phyloP scores from a whole-genome alignment of 495 filamentous ascomycete species.

The Penicillium verhagenii region DNA sequence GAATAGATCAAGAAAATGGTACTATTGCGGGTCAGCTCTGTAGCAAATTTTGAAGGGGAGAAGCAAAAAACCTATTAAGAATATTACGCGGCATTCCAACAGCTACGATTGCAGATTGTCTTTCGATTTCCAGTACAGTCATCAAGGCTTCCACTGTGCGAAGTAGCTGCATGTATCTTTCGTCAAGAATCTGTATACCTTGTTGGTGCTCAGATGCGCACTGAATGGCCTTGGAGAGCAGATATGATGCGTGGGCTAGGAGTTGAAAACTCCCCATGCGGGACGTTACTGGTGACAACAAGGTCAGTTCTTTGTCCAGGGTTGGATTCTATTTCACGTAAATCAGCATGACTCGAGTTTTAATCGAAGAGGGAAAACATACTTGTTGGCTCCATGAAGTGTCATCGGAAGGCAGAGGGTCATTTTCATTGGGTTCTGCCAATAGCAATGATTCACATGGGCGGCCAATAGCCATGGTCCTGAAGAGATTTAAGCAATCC shows the following conservation, averaged over 20 bases:
- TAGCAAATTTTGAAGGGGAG: too few species aligned
- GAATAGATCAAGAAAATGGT: constrained; percentile 11
- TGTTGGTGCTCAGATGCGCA: constrained; percentile 3
- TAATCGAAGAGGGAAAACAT: too few species aligned
- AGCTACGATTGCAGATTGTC: constrained; percentile 2
- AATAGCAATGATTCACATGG: constrained; percentile 5
- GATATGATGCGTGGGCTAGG: constrained; percentile 14
- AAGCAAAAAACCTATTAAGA: constrained; percentile 15
- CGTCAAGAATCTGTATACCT: neutral
- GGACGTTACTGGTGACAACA: constrained; percentile 12
- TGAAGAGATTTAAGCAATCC: neutral
- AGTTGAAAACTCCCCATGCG: constrained; percentile 16
- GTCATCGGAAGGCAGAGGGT: constrained; percentile 11
- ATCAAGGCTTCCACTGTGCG: constrained; percentile 12
- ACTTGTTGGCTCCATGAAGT: constrained; percentile 11
- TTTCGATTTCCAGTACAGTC: constrained; percentile 10
- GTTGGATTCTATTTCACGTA: constrained; percentile 3
- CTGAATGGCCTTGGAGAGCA: constrained; percentile 11
- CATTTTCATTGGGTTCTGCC: constrained; percentile 5
- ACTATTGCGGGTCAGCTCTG: too few species aligned
- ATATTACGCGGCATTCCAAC: constrained; percentile 12
- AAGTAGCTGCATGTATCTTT: constrained; percentile 11
- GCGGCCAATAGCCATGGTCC: constrained; percentile 10
- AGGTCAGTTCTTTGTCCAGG: neutral
- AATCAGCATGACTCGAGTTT: too few species aligned